Evolutionary conservation across 1,284 basidiomycete species (phyloP), one percentile per base, ranked within the genome.

Genomic region (Melampsora occidentalis): DNA sequence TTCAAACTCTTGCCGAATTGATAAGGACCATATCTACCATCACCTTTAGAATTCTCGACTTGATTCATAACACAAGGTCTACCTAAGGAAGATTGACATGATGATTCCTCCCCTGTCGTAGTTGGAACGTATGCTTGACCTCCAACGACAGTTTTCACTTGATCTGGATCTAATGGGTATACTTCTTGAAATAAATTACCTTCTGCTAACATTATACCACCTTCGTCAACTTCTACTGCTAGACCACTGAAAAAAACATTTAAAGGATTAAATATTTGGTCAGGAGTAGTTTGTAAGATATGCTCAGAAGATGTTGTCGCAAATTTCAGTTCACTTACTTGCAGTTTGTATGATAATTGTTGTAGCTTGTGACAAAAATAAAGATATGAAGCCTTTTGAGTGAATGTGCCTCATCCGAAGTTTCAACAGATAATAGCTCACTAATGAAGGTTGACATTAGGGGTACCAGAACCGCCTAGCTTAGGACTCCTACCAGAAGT

Each of bases 401-500:
- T 25, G 1, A 25, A 25, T 25, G 25, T 25, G 25, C 25, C 25
- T 25, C 25, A 25, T 25, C 25, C 25, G 25, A 25, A 25, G 25
- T 25, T 25, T 25, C 25, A 25, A 25, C 25, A 25, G 25, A 25
- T 25, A 25, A 25, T 25, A 25, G 25, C 51, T 53, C 20, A 76
- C 75, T 76, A 69, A 65, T 76, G 75, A 28, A 76, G 4, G 7
- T 51, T 1, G 3, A 69, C 75, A 16, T 69, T 53, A 10, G 72
- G 39, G 31, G 33, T 35, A 28, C 22, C 53, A 5, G 61, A n/a
- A 28, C 67, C 59, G 16, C 75, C 75, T 2, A 49, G 33, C 59
- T 65, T 69, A 16, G 75, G 75, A 42, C 31, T 69, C 62, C 75
- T 53, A 48, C 72, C 72, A 16, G 65, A 68, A 33, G 65, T 76